phyloP scores from a whole-genome alignment of 306 rosid species.

The Quercus robur region DNA sequence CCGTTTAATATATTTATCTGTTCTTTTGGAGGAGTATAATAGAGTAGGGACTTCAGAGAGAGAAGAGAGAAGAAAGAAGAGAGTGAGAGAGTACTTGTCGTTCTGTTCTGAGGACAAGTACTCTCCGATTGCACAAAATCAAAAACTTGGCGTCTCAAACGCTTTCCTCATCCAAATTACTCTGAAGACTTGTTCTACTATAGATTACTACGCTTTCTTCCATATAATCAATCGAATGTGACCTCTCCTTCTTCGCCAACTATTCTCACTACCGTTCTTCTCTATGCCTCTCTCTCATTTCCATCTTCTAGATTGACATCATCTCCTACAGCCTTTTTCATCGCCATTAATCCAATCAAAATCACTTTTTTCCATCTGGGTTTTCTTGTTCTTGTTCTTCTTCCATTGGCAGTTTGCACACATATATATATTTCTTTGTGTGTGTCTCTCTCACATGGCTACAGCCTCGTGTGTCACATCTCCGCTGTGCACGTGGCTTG shows the following conservation, averaged over 20 bases:
- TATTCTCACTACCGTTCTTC: neutral
- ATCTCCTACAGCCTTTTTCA: neutral
- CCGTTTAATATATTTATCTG: neutral
- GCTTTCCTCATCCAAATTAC: constrained; percentile 3
- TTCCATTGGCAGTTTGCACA: neutral
- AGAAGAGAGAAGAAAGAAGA: neutral
- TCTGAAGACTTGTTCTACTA: too few species aligned
- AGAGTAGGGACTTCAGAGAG: neutral
- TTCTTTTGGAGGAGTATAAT: too few species aligned
- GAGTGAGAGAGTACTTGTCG: constrained; percentile 22
- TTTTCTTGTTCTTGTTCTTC: neutral
- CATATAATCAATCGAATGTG: constrained; percentile 31
- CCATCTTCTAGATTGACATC: constrained; percentile 11
- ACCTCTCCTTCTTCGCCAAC: neutral
- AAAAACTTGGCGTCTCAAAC: constrained; percentile 30
- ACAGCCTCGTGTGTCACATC: constrained; percentile 49
- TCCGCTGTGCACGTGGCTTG: constrained; percentile 92
- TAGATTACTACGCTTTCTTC: too few species aligned
- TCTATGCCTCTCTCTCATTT: neutral
- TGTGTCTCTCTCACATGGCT: constrained; percentile 35
- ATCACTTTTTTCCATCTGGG: constrained; percentile 9
- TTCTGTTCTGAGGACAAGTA: constrained; percentile 23
- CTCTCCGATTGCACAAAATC: constrained; percentile 42
- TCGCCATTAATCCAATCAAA: neutral
- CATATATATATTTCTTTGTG: too few species aligned